Base-by-base conservation (phyloP, 768 basidiomycete species). In the Amanita brunnescens region DNA sequence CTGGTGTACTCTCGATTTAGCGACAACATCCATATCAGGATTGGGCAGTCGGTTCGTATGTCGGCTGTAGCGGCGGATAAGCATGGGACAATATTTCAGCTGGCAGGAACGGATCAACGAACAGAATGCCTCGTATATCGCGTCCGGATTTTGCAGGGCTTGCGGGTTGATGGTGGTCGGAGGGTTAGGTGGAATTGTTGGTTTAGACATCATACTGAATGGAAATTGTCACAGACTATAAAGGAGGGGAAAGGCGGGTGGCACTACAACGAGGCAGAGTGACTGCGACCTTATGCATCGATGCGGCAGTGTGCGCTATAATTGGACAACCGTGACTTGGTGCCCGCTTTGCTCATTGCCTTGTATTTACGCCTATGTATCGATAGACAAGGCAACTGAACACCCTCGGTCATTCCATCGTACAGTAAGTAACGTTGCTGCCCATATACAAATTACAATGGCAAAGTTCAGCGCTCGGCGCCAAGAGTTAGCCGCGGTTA, bases 1-100 rank as follows among this genome's bases (percentile, higher is more conserved):
- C 73, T 70, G 10, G 80, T 77, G 61, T 87, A 79, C 63, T 87
- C 84, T 49, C 86, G 73, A 58, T 87, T 87, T 61, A 87, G 66
- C 4, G 83, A 84, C 46, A 89, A 68, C 82, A 87, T 87, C 86
- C 86, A 89, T 20, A 86, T 81, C 23, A 89, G 74, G 55, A 88
- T 79, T 9, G 83, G 83, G 61, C 78, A 81, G 51, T 83, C 81
- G 26, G 42, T 47, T 29, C 34, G 44, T 23, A 49, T 32, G 39
- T 47, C 24, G 16, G 38, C 32, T 43, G 18, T 29, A 32, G n/a
- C 18, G 7, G 9, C 46, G 24, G 24, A 6, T 21, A 35, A 29
- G n/a, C 21, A 32, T 8, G 4, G 18, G 14, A 33, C 32, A n/a
- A 1, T 0, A 10, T 18, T 16, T n/a, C 18, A 29, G n/a, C 8